phyloP scores from a whole-genome alignment of 1,284 basidiomycete genomes.

The Ceratobasidium sp. region DNA sequence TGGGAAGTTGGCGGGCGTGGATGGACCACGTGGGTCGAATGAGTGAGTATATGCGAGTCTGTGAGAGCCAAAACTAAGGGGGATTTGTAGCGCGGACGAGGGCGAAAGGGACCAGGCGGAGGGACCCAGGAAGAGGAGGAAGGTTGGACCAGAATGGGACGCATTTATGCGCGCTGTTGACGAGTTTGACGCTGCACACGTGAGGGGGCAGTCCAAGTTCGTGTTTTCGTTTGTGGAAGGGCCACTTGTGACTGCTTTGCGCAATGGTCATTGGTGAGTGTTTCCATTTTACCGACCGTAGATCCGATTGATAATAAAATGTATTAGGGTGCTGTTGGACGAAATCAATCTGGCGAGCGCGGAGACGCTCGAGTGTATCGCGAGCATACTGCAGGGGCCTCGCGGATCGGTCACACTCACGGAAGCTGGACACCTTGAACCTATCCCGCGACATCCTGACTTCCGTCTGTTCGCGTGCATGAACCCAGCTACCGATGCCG shows the following conservation, averaged over 20 bases:
- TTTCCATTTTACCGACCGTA: background rate
- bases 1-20: slow-evolving; percentile 59
- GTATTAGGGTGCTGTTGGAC: slow-evolving; percentile 85
- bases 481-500: slow-evolving; percentile 99
- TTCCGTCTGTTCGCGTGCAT: slow-evolving; percentile 99
- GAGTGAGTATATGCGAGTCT: slow-evolving; percentile 47
- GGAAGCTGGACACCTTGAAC: slow-evolving; percentile 91
- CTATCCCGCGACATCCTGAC: slow-evolving; percentile 88
- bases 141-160: slow-evolving; percentile 63
- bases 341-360: slow-evolving; percentile 95
- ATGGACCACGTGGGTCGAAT: background rate
- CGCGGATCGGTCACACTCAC: slow-evolving; percentile 90
- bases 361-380: slow-evolving; percentile 94
- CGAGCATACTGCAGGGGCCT: slow-evolving; percentile 83
- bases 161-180: slow-evolving; percentile 73
- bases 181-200: slow-evolving; percentile 86
- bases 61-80: slow-evolving; percentile 45
- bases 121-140: slow-evolving; percentile 51
- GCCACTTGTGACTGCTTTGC: slow-evolving; percentile 90
- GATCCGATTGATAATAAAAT: background rate
- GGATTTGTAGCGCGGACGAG: slow-evolving; percentile 52
- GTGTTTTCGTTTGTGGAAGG: slow-evolving; percentile 97
- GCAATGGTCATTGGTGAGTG: slow-evolving; percentile 86
- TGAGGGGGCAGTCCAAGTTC: slow-evolving; percentile 83
- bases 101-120: slow-evolving; percentile 60